Evolutionary conservation across 1,284 basidiomycete species (phyloP).

Genomic region (Melampsora americana): DNA sequence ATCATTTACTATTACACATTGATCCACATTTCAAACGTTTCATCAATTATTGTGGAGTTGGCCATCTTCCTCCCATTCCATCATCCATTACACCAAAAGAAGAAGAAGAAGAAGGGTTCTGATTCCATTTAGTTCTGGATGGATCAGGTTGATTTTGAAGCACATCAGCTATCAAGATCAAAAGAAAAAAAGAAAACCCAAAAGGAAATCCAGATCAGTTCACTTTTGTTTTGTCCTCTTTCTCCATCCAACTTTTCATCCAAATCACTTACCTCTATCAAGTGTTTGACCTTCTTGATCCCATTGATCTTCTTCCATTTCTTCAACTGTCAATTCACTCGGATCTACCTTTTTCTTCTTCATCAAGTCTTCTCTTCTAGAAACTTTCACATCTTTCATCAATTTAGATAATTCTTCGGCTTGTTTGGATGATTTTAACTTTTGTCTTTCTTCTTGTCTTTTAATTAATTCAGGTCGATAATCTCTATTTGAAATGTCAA

Average conservation of each 20-base stretch:
- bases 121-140: neutral
- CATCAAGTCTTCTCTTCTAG: slow-evolving; percentile 57
- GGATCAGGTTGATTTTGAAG: neutral
- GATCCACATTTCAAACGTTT: too few relatives aligned
- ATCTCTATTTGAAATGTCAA: slow-evolving; percentile 65
- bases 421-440: slow-evolving; percentile 60
- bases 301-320: slow-evolving; percentile 58
- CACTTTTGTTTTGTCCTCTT: too few relatives aligned
- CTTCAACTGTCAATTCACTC: slow-evolving; percentile 23
- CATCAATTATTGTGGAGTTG: slow-evolving; percentile 23
- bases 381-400: slow-evolving; percentile 77
- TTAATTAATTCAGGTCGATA: slow-evolving; percentile 86
- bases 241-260: too few relatives aligned
- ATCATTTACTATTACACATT: too few relatives aligned
- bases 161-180: neutral
- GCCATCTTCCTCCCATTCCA: slow-evolving; percentile 45
- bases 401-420: slow-evolving; percentile 72
- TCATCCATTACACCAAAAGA: slow-evolving; percentile 45
- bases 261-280: slow-evolving; percentile 51
- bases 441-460: slow-evolving; percentile 58
- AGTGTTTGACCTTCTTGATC: slow-evolving; percentile 57
- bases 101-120: slow-evolving; percentile 45
- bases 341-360: slow-evolving; percentile 58
- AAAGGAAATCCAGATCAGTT: neutral
- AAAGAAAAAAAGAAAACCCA: neutral